A percentile compares a stretch with the other conserved stretches of the same genome.
Conservation (phyloP, 192 early-diverging fungal species). For the Rhizophagus sp. region DNA sequence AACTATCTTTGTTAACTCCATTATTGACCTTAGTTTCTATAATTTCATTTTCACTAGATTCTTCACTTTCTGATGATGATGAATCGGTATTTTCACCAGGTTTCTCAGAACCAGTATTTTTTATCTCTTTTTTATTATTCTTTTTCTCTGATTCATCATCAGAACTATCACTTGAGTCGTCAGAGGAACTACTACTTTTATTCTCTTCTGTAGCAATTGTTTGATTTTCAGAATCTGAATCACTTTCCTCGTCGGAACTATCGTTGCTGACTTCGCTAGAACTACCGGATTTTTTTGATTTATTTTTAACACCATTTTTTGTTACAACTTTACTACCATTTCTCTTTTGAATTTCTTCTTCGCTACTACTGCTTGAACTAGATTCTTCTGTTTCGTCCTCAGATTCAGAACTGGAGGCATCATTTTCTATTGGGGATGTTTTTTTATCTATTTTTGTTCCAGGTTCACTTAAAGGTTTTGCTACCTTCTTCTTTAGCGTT, state of each 20-base stretch:
- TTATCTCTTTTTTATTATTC: neutral
- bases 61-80: neutral
- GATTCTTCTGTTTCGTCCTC: no score
- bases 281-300: no score
- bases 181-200: neutral
- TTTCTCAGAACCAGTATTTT: neutral
- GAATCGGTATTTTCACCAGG: neutral
- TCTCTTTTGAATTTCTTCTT: no score
- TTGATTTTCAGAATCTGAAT: neutral
- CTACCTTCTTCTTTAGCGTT: no score
- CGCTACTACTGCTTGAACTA: no score
- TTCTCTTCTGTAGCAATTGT: neutral
- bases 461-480: no score
- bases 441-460: no score
- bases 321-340: no score
- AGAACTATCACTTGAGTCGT: slow-evolving; percentile 6
- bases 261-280: no score
- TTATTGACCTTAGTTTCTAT: neutral
- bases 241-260: neutral
- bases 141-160: neutral
- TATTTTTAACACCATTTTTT: no score
- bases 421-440: no score
- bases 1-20: neutral
- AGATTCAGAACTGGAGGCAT: no score
- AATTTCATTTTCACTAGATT: neutral